Conservation (phyloP, 805 yeast species). For the Naumovozyma dairenensis region DNA sequence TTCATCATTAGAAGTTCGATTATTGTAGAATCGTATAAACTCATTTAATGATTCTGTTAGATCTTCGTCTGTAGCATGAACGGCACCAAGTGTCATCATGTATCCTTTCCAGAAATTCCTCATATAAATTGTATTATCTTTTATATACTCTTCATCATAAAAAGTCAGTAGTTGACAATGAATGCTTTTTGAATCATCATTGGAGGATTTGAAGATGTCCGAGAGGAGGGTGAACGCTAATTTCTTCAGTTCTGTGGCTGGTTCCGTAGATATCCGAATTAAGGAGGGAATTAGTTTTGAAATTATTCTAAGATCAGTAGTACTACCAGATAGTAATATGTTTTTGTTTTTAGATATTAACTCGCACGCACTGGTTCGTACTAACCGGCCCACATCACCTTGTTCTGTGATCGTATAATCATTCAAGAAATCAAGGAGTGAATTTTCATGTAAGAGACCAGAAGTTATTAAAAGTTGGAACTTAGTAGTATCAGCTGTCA, state of each 20-base stretch:
- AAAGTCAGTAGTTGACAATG: too few relatives aligned
- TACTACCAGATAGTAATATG: background rate
- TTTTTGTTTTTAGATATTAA: slow-evolving; percentile 29
- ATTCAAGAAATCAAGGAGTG: slow-evolving; percentile 36
- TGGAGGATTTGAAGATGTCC: background rate
- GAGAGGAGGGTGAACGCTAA: background rate
- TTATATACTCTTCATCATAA: too few relatives aligned
- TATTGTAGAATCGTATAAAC: slow-evolving; percentile 22
- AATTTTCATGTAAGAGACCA: background rate
- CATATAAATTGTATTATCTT: slow-evolving; percentile 2
- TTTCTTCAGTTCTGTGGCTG: slow-evolving; percentile 36
- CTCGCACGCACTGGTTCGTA: slow-evolving; percentile 43
- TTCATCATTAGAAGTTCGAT: background rate
- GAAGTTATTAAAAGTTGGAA: background rate
- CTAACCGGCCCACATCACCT: slow-evolving; percentile 86
- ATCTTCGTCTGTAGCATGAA: slow-evolving; percentile 38
- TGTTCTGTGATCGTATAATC: slow-evolving; percentile 73
- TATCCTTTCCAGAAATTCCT: slow-evolving; percentile 49
- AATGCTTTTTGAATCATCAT: too few relatives aligned
- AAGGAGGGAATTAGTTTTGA: slow-evolving; percentile 1
- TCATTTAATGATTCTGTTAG: slow-evolving; percentile 35
- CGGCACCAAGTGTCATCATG: slow-evolving; percentile 46
- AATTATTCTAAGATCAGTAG: background rate
- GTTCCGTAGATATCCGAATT: slow-evolving; percentile 53
- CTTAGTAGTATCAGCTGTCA: slow-evolving; percentile 1